Evolutionary conservation across 345 rosid species (phyloP), one percentile per base, ranked within the genome.

Genomic region (Salix caprea): DNA sequence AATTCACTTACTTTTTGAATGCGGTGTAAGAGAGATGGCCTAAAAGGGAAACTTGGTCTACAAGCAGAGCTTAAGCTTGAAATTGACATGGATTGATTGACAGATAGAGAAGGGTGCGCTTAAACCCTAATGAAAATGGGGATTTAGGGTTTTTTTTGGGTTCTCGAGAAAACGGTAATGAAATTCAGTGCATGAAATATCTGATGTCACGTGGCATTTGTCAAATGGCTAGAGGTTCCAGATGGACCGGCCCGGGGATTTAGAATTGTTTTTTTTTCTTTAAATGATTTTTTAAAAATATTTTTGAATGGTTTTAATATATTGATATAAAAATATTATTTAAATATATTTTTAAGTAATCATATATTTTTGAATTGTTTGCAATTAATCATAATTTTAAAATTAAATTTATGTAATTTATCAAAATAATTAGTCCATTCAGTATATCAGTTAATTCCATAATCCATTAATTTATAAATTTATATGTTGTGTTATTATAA

Each of bases 41-140:
- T 89, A 77, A 84, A 56, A 74, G 75, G 85, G 8, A 87, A 75
- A 66, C 82, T 82, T 4, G 87, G 85, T 71, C 83, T 85, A 74
- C 85, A 87, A 74, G 83, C 84, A 65, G 82, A 87, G 71, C 83
- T 80, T 40, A 86, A 69, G 40, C 91, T 87, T 2, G 90, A 81
- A 82, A 86, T 77, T 73, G 87, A 86, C 95, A 91, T 91, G 50
- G 76, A 30, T 69, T 36, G 50, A 67, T 10, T 10, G 74, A 40
- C 32, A 48, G 30, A 50, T 83, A 80, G 82, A 56, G n/a, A 37
- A 21, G 28, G 37, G 56, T 52, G 23, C 5, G 67, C 79, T 86
- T 67, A 86, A 86, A 64, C 85, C 87, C 83, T 72, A 32, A 19
- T 40, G 10, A 4, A 15, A 46, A 12, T 24, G 4, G 10, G 6